phyloP scores from a whole-genome alignment of 2,329 filamentous ascomycete species.

The Ceratocystiopsis minuta region DNA sequence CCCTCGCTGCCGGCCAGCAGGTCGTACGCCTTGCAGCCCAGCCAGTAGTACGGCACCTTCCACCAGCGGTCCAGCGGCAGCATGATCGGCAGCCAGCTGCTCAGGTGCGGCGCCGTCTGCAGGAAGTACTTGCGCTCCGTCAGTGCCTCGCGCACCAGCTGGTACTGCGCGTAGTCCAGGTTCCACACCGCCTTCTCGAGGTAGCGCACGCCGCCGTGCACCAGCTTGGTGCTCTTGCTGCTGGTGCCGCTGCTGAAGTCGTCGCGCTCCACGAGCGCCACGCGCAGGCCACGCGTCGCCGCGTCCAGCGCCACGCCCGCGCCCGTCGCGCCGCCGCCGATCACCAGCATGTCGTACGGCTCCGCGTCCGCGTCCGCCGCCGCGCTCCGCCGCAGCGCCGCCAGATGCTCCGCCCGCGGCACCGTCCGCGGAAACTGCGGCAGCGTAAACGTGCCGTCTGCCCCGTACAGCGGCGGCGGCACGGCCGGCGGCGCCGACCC shows the following conservation, averaged over 20 bases:
- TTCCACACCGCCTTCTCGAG: conserved; percentile 76
- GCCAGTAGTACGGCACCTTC: conserved; percentile 60
- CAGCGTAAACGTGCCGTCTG: conserved; percentile 48
- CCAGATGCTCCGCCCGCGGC: conserved; percentile 45
- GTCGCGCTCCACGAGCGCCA: conserved; percentile 65
- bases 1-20: conserved; percentile 65
- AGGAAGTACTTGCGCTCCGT: conserved; percentile 70
- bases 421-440: conserved; percentile 48
- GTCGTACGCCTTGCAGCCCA: conserved; percentile 60
- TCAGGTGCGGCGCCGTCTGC: conserved; percentile 66
- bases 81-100: conserved; percentile 66
- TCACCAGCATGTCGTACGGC: conserved; percentile 56
- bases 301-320: conserved; percentile 68
- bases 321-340: conserved; percentile 64
- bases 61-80: conserved; percentile 68
- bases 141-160: conserved; percentile 63
- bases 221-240: conserved; percentile 74
- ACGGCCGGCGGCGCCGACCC: conserved; percentile 50
- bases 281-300: conserved; percentile 58
- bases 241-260: conserved; percentile 69
- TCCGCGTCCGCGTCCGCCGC: conserved; percentile 41
- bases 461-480: conserved; percentile 50
- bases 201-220: conserved; percentile 74
- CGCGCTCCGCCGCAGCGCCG: conserved; percentile 29
- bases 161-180: conserved; percentile 66